These are phyloP conservation scores for Exophiala sp. DNA, from an alignment of 2,329 filamentous ascomycete genomes.

Conservation along the genomic window DNA sequence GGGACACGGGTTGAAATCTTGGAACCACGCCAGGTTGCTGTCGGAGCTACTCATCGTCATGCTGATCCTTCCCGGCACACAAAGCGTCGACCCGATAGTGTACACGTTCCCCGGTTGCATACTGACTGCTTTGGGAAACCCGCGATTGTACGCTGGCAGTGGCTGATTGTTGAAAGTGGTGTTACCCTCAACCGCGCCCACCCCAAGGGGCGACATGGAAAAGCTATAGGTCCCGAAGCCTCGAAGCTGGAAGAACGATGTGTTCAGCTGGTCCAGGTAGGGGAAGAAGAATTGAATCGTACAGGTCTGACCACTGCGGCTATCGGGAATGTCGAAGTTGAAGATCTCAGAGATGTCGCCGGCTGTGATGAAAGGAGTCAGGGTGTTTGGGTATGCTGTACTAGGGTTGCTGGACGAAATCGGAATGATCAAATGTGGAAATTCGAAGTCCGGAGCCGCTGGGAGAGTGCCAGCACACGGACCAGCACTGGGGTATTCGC, in stretches of 20 bases:
- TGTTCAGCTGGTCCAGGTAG: conserved; percentile 49
- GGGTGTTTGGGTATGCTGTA: conserved; percentile 47
- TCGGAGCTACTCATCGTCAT: conserved; percentile 50
- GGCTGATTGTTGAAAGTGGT: conserved; percentile 50
- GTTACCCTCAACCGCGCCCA: conserved; percentile 38
- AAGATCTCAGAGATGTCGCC: conserved; percentile 51
- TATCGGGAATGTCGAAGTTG: conserved; percentile 60
- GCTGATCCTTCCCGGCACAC: conserved; percentile 38
- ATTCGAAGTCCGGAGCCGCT: conserved; percentile 43
- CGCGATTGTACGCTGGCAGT: conserved; percentile 42
- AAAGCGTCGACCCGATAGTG: conserved; percentile 38
- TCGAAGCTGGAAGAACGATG: conserved; percentile 51
- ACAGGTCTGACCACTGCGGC: conserved; percentile 53
- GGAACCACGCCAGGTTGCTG: conserved; percentile 53
- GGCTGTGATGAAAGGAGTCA: conserved; percentile 43
- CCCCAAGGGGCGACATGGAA: conserved; percentile 38
- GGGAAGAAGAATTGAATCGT: conserved; percentile 61
- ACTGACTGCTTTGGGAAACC: conserved; percentile 34
- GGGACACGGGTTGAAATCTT: conserved; percentile 51
- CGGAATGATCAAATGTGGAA: conserved; percentile 58
- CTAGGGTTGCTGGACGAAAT: conserved; percentile 51
- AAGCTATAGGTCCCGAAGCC: conserved; percentile 52
- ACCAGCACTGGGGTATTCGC: conserved; percentile 1
- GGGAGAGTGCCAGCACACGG: conserved; percentile 43
- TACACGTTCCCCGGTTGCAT: conserved; percentile 51